These are phyloP conservation scores for Fusarium bulbicola DNA, from an alignment of 2,329 filamentous ascomycete species.

Conservation along the genomic window DNA sequence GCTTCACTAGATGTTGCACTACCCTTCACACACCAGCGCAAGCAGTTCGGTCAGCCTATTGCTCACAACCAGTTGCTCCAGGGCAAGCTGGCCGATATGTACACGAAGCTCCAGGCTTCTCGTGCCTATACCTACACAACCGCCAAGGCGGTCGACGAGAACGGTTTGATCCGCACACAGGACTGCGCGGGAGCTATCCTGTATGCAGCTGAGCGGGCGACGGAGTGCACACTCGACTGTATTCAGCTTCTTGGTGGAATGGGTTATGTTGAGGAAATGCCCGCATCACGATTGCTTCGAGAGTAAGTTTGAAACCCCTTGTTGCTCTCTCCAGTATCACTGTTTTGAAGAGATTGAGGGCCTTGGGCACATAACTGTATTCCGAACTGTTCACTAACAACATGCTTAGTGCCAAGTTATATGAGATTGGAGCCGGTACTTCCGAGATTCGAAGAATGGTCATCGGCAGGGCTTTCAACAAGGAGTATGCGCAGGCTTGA, in stretches of 20 bases:
- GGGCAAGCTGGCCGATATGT: conserved; percentile 95
- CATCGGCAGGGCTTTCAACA: conserved; percentile 91
- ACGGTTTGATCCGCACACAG: conserved; percentile 78
- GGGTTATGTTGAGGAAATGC: conserved; percentile 96
- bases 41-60: conserved; percentile 87
- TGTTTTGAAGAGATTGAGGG: background rate
- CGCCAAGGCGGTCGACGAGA: conserved; percentile 81
- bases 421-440: conserved; percentile 97
- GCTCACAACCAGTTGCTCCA: conserved; percentile 94
- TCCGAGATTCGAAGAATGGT: conserved; percentile 95
- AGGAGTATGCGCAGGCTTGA: conserved; percentile 69
- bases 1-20: conserved; percentile 84
- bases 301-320: conserved; percentile 56
- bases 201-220: conserved; percentile 90
- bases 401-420: conserved; percentile 71
- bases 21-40: conserved; percentile 88
- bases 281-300: conserved; percentile 83
- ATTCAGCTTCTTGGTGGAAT: conserved; percentile 95
- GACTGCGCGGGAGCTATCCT: conserved; percentile 95
- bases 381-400: conserved; percentile 42
- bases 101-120: conserved; percentile 87
- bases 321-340: background rate
- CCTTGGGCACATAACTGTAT: background rate
- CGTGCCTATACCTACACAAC: conserved; percentile 89
- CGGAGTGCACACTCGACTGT: conserved; percentile 85